Conservation (phyloP, 106 monocot species). For the Posidonia australis region DNA sequence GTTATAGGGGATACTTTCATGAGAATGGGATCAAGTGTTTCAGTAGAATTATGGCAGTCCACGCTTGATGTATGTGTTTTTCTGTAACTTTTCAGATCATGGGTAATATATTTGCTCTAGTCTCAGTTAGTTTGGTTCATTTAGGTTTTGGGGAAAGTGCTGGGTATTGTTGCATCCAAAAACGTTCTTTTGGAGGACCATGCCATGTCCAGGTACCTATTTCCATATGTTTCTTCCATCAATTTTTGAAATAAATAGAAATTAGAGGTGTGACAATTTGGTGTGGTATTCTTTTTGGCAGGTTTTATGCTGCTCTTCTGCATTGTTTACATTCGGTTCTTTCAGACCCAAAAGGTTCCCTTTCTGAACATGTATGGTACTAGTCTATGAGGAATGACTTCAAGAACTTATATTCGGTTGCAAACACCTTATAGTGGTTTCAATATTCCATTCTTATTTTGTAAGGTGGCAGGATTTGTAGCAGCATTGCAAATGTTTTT, state of each 20-base stretch:
- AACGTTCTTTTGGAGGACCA: conserved; percentile 51
- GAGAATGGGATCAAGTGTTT: conserved; percentile 42
- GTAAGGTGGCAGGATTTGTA: conserved; percentile 72
- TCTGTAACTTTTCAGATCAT: neutral
- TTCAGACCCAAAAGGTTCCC: conserved; percentile 62
- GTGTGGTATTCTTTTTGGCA: conserved; percentile 17
- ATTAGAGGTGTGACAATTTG: neutral
- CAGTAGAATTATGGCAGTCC: conserved; percentile 48
- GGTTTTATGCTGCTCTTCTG: conserved; percentile 67
- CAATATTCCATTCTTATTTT: conserved; percentile 17
- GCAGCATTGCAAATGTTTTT: conserved; percentile 74
- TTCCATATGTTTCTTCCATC: neutral
- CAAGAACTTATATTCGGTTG: neutral
- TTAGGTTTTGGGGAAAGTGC: conserved; percentile 70
- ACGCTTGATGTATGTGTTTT: conserved; percentile 43
- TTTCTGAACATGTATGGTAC: conserved; percentile 66
- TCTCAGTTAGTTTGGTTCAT: conserved; percentile 3
- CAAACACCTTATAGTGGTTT: neutral
- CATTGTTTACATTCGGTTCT: conserved; percentile 78
- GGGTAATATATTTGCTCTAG: neutral
- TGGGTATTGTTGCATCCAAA: conserved; percentile 65
- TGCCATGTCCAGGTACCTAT: conserved; percentile 71
- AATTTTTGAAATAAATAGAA: neutral
- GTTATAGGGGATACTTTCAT: conserved; percentile 51
- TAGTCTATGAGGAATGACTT: neutral